Conservation (phyloP, 192 early-diverging fungal genomes). For the Oehlia diaphana region DNA sequence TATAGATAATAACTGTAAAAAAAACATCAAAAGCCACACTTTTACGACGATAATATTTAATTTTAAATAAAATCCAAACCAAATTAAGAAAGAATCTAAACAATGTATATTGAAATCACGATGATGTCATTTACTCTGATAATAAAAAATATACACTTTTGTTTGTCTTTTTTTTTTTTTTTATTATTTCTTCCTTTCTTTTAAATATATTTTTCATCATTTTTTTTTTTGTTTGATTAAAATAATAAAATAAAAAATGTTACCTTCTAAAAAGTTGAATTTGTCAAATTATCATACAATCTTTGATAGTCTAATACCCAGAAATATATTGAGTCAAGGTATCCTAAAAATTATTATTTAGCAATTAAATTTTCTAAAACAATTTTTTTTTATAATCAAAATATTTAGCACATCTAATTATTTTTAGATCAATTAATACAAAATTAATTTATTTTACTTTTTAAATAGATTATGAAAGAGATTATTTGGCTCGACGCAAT, state of each 20-base stretch:
- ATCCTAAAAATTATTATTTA: background rate
- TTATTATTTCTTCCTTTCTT: too few relatives aligned
- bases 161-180: too few relatives aligned
- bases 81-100: background rate
- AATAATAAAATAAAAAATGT: background rate
- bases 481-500: conserved; percentile 1
- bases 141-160: background rate
- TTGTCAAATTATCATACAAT: background rate
- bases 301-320: background rate
- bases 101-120: background rate
- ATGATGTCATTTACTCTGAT: background rate
- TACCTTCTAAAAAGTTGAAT: background rate
- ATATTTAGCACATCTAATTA: too few relatives aligned
- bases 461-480: background rate
- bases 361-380: too few relatives aligned
- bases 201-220: background rate
- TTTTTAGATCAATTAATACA: too few relatives aligned
- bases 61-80: background rate
- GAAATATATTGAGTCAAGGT: background rate
- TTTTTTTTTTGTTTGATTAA: background rate
- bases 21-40: too few relatives aligned
- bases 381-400: too few relatives aligned
- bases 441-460: background rate
- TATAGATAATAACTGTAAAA: too few relatives aligned
- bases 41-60: too few relatives aligned